phyloP scores from a whole-genome alignment of 2,329 filamentous ascomycete genomes.

The Decorospora gaudefroyi region DNA sequence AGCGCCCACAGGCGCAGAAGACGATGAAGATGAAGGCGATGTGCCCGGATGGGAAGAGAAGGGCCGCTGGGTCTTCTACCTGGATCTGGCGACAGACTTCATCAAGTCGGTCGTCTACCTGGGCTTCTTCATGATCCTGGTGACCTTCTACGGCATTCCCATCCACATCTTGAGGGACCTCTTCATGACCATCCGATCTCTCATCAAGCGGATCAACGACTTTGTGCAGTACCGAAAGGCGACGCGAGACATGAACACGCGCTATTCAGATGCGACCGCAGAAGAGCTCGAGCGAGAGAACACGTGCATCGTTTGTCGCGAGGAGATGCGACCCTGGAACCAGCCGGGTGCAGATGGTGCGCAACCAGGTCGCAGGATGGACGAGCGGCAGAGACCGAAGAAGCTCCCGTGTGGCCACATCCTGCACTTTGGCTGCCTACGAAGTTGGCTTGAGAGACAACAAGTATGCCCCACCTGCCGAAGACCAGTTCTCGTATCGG shows the following conservation, averaged over 20 bases:
- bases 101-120: conserved; percentile 88
- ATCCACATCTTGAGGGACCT: conserved; percentile 97
- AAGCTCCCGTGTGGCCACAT: conserved; percentile 97
- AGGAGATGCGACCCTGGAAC: conserved; percentile 87
- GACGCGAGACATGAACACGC: conserved; percentile 87
- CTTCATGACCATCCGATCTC: conserved; percentile 90
- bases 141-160: conserved; percentile 91
- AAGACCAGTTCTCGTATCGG: conserved; percentile 68
- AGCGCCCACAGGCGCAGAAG: conserved; percentile 56
- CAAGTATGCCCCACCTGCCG: conserved; percentile 97
- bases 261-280: conserved; percentile 85
- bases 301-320: conserved; percentile 96
- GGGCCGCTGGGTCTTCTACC: conserved; percentile 85
- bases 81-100: conserved; percentile 87
- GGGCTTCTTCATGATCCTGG: conserved; percentile 88
- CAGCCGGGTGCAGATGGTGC: conserved; percentile 52
- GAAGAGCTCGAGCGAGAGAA: conserved; percentile 86
- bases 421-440: conserved; percentile 88
- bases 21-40: conserved; percentile 90
- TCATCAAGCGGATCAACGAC: conserved; percentile 85
- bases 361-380: conserved; percentile 55
- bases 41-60: conserved; percentile 97
- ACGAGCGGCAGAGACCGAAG: conserved; percentile 86
- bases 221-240: conserved; percentile 89
- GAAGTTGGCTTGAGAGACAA: conserved; percentile 96